A percentile compares a stretch with the other conserved stretches of the same genome.
phyloP scores from a whole-genome alignment of 1,284 basidiomycete genomes.

The Cryptococcus sp. region DNA sequence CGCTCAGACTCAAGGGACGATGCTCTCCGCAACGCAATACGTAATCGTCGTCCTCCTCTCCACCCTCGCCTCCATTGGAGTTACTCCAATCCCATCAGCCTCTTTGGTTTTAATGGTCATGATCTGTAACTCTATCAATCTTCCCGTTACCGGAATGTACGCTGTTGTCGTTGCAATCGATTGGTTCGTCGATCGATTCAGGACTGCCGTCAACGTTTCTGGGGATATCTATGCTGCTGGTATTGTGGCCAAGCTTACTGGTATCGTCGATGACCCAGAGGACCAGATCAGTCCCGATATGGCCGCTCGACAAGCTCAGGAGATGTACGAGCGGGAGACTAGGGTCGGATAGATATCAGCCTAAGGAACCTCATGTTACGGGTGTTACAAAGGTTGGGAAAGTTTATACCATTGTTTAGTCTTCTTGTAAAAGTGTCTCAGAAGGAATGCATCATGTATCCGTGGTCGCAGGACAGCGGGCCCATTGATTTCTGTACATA shows the following conservation, averaged over 20 bases:
- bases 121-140: constrained; percentile 3
- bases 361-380: too few species aligned
- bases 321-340: constrained; percentile 5
- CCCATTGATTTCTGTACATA: too few species aligned
- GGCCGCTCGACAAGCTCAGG: not conserved
- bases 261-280: constrained; percentile 1
- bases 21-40: constrained; percentile 3
- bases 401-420: too few species aligned
- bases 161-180: constrained; percentile 7
- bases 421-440: too few species aligned
- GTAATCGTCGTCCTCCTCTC: constrained; percentile 7
- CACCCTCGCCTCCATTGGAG: constrained; percentile 6
- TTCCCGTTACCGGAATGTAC: constrained; percentile 6
- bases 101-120: constrained; percentile 6
- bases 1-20: constrained; percentile 3
- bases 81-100: constrained; percentile 3
- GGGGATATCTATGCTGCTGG: constrained; percentile 1
- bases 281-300: not conserved
- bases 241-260: not conserved
- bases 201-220: constrained; percentile 1
- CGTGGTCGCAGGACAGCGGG: too few species aligned
- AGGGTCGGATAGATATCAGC: constrained; percentile 1
- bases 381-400: too few species aligned
- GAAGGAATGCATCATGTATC: too few species aligned
- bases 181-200: constrained; percentile 7